phyloP scores from a whole-genome alignment of 2,329 filamentous ascomycete genomes.

The Ceratocystis alfenasii region DNA sequence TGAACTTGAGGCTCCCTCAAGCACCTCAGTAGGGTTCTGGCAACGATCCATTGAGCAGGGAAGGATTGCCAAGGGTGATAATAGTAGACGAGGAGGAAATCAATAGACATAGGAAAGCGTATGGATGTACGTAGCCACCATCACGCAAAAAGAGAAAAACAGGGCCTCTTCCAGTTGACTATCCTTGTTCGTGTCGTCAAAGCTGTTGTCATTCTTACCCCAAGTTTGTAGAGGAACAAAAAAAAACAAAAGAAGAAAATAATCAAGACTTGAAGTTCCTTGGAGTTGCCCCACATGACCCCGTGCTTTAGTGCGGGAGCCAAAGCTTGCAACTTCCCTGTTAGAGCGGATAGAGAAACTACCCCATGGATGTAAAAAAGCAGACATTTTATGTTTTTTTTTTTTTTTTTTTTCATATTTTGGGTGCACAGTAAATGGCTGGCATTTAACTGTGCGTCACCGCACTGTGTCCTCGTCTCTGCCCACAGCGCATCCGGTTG shows the following conservation, averaged over 20 bases:
- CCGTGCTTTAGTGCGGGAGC: constrained; percentile 5
- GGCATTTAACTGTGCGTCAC: not conserved
- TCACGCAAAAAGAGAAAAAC: not conserved
- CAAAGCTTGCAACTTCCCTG: constrained; percentile 16
- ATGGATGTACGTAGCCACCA: not conserved
- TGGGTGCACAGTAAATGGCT: not conserved
- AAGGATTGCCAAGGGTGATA: not conserved
- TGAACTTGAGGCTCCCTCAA: constrained; percentile 1
- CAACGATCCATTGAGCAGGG: not conserved
- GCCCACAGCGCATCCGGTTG: not conserved
- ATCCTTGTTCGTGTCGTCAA: not conserved
- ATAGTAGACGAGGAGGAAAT: not conserved
- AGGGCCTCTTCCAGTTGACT: not conserved
- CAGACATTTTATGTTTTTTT: not conserved
- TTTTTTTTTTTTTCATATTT: too few species aligned
- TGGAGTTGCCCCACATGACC: constrained; percentile 11
- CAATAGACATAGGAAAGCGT: not conserved
- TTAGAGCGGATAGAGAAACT: constrained; percentile 8
- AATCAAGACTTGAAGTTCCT: not conserved
- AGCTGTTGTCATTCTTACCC: constrained; percentile 1
- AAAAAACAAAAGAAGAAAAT: not conserved
- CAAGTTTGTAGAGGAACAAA: not conserved
- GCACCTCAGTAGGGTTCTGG: not conserved
- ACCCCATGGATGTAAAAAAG: constrained; percentile 6
- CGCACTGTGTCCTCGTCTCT: not conserved